Conservation (phyloP, 805 yeast genomes). For the Sugiyamaella valdiviana region DNA sequence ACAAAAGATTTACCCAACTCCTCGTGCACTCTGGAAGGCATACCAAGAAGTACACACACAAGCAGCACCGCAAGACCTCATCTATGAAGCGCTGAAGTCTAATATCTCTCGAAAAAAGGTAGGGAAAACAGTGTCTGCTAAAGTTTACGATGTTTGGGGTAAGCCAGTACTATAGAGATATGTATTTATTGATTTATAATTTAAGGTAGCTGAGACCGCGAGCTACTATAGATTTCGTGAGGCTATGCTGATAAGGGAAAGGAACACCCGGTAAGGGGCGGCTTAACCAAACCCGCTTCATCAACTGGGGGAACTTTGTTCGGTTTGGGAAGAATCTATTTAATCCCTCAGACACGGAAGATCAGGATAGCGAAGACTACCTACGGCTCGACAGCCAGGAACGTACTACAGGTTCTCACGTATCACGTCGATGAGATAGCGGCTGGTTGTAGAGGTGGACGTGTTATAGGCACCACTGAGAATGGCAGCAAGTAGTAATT, state of each 20-base stretch:
- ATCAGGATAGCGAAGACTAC: no score
- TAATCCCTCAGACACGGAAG: no score
- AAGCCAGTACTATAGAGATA: neutral
- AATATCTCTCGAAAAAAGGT: constrained; percentile 50
- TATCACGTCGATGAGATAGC: no score
- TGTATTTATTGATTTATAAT: neutral
- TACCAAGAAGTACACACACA: constrained; percentile 30
- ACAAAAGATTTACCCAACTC: constrained; percentile 67
- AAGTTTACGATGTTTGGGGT: constrained; percentile 56
- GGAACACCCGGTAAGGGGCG: no score
- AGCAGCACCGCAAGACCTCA: constrained; percentile 33
- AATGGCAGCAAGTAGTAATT: neutral
- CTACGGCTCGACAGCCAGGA: no score
- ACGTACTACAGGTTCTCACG: no score
- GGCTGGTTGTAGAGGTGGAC: no score
- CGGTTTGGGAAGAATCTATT: neutral
- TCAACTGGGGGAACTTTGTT: neutral
- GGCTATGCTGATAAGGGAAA: neutral
- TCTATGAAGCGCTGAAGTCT: constrained; percentile 32
- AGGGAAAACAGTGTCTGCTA: constrained; percentile 45
- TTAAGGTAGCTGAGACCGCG: neutral
- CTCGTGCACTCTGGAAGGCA: constrained; percentile 49
- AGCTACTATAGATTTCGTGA: neutral
- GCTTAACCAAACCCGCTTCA: neutral
- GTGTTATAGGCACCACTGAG: neutral